phyloP scores from a whole-genome alignment of 2,329 filamentous ascomycete genomes.

The Calonectria naviculata region DNA sequence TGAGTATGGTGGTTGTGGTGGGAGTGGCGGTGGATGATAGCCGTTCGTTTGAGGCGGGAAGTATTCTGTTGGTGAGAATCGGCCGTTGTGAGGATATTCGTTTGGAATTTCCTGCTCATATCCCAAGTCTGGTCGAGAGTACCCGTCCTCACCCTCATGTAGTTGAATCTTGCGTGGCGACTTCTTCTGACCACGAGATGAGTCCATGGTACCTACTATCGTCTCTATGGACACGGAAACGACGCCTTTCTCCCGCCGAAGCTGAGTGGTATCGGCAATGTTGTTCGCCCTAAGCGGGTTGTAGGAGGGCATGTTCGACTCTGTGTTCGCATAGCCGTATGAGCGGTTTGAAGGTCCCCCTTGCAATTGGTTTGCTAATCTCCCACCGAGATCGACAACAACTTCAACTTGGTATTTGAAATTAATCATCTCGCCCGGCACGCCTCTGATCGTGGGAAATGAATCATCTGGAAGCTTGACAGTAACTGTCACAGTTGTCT shows the following conservation, averaged over 20 bases:
- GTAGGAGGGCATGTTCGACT: conserved; percentile 43
- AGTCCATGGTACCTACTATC: conserved; percentile 87
- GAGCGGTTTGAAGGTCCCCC: conserved; percentile 61
- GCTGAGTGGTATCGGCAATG: conserved; percentile 87
- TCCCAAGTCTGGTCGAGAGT: conserved; percentile 34
- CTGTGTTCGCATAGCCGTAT: conserved; percentile 40
- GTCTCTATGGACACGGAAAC: conserved; percentile 88
- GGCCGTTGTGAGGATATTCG: conserved; percentile 29
- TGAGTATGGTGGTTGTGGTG: conserved; percentile 17
- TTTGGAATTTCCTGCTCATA: conserved; percentile 35
- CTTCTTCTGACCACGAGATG: conserved; percentile 53
- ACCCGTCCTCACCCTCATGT: conserved; percentile 45
- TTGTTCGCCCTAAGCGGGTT: conserved; percentile 59
- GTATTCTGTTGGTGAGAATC: conserved; percentile 37
- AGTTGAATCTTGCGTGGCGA: conserved; percentile 41
- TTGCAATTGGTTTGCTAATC: conserved; percentile 79
- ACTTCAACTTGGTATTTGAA: conserved; percentile 97
- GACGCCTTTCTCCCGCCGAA: conserved; percentile 92
- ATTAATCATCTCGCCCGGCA: conserved; percentile 93
- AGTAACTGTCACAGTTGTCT: conserved; percentile 82
- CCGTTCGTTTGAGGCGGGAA: conserved; percentile 48
- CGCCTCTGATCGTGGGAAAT: conserved; percentile 90
- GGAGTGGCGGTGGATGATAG: conserved; percentile 44
- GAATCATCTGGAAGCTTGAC: conserved; percentile 89
- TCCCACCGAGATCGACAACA: conserved; percentile 90